Conservation (phyloP, 116 monocot genomes). For the Posidonia oceanica region DNA sequence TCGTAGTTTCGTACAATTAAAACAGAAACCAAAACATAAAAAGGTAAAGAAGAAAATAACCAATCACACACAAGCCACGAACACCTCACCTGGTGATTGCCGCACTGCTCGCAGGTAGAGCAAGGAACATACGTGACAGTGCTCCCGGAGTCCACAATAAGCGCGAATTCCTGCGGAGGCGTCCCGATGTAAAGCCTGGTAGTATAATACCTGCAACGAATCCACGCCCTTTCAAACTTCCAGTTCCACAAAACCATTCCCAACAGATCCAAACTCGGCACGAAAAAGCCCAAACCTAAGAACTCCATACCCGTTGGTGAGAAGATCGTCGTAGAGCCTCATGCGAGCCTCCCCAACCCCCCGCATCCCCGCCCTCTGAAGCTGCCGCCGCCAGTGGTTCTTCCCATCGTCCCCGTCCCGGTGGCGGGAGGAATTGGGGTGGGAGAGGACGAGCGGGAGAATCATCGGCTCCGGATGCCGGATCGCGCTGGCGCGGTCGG, state of each 20-base stretch:
- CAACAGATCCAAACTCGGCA: slow-evolving; percentile 1
- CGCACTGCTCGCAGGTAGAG: slow-evolving; percentile 76
- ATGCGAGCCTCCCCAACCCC: slow-evolving; percentile 40
- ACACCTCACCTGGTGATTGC: slow-evolving; percentile 65
- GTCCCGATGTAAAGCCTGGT: slow-evolving; percentile 79
- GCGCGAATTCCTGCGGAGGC: slow-evolving; percentile 83
- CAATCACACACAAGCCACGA: background rate
- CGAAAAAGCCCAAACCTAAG: too few relatives aligned
- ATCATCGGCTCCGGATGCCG: slow-evolving; percentile 23
- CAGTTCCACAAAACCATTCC: background rate
- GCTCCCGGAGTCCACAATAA: slow-evolving; percentile 94
- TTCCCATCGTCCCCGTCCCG: background rate
- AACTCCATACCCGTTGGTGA: slow-evolving; percentile 67
- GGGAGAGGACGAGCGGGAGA: slow-evolving; percentile 52
- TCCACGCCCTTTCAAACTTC: slow-evolving; percentile 1
- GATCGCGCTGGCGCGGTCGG: background rate
- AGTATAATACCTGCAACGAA: slow-evolving; percentile 62
- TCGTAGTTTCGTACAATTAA: background rate
- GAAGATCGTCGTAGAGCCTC: slow-evolving; percentile 93
- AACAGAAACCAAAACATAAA: background rate
- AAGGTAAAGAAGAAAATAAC: background rate
- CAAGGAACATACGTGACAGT: slow-evolving; percentile 98
- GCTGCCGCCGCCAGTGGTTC: slow-evolving; percentile 16
- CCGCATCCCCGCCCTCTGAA: slow-evolving; percentile 7
- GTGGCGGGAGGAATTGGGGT: slow-evolving; percentile 25